Base-by-base conservation (phyloP, 148 eudicot species). In the Vaccinium macrocarpon region DNA sequence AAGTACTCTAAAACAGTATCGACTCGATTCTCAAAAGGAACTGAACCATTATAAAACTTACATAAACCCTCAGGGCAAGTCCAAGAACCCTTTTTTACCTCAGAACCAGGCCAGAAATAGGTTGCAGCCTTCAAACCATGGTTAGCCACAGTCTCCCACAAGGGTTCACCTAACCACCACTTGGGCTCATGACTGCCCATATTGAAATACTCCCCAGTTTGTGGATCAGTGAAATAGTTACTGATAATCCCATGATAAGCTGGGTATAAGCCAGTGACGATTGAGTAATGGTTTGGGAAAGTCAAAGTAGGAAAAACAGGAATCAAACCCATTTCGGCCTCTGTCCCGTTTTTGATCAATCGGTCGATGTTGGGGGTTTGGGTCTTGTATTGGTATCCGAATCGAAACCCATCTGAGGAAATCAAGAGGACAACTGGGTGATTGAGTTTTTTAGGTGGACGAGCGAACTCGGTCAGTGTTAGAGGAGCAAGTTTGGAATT, bases 51-150 rank as follows among this genome's bases (percentile, higher is more conserved):
- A 80, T 94, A 94, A 55, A 52, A 42, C 84, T 13, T 76, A 83
- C 98, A 94, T 62, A 75, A 91, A 0, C 64, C n/a, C 72, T 13
- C 78, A 5, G 99, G 99, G 66, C 99, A 96, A 76, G 71, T 80
- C 99, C 98, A 96, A 48, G 85, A 70, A 0, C 93, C 93, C 59
- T 91, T 92, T 2, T 82, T 82, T 14, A 96, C 98, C 92, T 96
- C 98, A 79, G 94, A 93, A 4, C 99, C 98, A 35, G 98, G 98
- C 99, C 97, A 96, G 35, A 94, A 94, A 73, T 92, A 94, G 1
- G 95, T 91, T 0, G 97, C 89, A 51, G 99, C 97, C 72, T 88
- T 92, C 78, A 90, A 72, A 0, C 94, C 95, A 15, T 89, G 90
- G 19, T 93, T 96, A 1, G 61, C 86, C 42, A 93, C 89, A 0